phyloP scores from a whole-genome alignment of 805 yeast species.

The Pichia membranifaciens region DNA sequence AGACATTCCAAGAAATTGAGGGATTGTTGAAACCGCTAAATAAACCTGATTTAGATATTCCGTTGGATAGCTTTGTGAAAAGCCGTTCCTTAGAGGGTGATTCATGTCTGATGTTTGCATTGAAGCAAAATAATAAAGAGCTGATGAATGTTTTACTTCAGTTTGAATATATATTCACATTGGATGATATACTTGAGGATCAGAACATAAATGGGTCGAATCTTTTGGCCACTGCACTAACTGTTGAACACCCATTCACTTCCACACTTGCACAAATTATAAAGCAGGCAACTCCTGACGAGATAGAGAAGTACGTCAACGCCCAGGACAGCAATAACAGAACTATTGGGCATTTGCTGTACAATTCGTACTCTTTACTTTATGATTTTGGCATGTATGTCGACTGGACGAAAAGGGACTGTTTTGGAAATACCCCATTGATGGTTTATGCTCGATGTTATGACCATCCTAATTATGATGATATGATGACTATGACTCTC shows the following conservation, averaged over 20 bases:
- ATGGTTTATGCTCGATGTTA: constrained; percentile 72
- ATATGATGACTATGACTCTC: constrained; percentile 43
- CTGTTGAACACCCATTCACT: constrained; percentile 36
- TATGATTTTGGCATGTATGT: constrained; percentile 49
- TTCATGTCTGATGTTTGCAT: constrained; percentile 61
- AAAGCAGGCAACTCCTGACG: constrained; percentile 35
- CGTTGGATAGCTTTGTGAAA: constrained; percentile 25
- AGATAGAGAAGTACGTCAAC: constrained; percentile 44
- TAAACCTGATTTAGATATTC: constrained; percentile 10
- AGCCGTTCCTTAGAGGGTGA: constrained; percentile 56
- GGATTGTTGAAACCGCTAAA: constrained; percentile 15
- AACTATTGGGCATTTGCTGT: constrained; percentile 68
- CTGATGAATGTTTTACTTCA: constrained; percentile 43
- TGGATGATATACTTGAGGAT: constrained; percentile 67
- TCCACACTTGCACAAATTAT: constrained; percentile 41
- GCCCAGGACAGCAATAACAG: constrained; percentile 48
- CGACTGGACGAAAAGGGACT: constrained; percentile 66
- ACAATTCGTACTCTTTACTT: constrained; percentile 49
- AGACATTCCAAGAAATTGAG: constrained; percentile 12
- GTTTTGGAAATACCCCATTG: constrained; percentile 69
- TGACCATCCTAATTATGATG: constrained; percentile 61
- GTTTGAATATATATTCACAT: constrained; percentile 44
- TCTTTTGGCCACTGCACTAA: constrained; percentile 58
- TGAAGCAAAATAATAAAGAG: constrained; percentile 40
- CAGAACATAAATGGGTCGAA: constrained; percentile 47